Percentiles rank a stretch among this genome's conserved stretches.
Evolutionary conservation across 2,329 filamentous ascomycete genomes (phyloP).

Genomic region (Penicillium sp.): DNA sequence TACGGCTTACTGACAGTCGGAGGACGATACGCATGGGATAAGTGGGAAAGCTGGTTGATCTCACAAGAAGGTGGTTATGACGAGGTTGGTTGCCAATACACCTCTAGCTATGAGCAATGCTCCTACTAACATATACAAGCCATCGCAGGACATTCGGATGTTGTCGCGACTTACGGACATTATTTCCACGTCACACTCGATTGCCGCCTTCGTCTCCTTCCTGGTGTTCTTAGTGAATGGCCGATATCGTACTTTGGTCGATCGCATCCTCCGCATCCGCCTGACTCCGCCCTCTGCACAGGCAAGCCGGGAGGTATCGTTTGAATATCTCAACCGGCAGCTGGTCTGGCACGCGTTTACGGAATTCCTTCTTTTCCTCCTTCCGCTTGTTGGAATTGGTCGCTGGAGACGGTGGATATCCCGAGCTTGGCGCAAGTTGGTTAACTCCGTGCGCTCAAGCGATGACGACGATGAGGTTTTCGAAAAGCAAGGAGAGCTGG

Average conservation of each 20-base stretch:
- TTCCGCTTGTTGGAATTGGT: slow-evolving; percentile 93
- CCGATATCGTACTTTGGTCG: slow-evolving; percentile 83
- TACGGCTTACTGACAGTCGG: slow-evolving; percentile 85
- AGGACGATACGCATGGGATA: slow-evolving; percentile 84
- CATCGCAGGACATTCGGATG: slow-evolving; percentile 49
- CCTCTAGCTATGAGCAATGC: background rate
- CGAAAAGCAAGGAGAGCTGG: slow-evolving; percentile 64
- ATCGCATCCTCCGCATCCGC: slow-evolving; percentile 77
- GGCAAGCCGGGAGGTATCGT: slow-evolving; percentile 85
- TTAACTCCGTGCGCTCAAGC: slow-evolving; percentile 55
- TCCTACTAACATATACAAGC: slow-evolving; percentile 30
- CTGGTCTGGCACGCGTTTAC: slow-evolving; percentile 99
- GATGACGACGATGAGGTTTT: slow-evolving; percentile 50
- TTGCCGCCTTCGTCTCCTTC: slow-evolving; percentile 79
- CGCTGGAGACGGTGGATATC: slow-evolving; percentile 89
- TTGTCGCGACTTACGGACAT: slow-evolving; percentile 68
- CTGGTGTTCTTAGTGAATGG: slow-evolving; percentile 88
- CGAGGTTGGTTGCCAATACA: slow-evolving; percentile 35
- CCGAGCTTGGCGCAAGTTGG: slow-evolving; percentile 78
- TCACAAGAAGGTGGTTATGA: slow-evolving; percentile 73
- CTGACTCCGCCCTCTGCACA: slow-evolving; percentile 81
- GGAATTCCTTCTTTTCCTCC: slow-evolving; percentile 92
- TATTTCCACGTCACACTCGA: slow-evolving; percentile 70
- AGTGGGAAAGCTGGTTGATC: slow-evolving; percentile 84
- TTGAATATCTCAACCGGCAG: slow-evolving; percentile 96